Conservation (phyloP, 768 basidiomycete genomes). For the Collybiopsis confluens region DNA sequence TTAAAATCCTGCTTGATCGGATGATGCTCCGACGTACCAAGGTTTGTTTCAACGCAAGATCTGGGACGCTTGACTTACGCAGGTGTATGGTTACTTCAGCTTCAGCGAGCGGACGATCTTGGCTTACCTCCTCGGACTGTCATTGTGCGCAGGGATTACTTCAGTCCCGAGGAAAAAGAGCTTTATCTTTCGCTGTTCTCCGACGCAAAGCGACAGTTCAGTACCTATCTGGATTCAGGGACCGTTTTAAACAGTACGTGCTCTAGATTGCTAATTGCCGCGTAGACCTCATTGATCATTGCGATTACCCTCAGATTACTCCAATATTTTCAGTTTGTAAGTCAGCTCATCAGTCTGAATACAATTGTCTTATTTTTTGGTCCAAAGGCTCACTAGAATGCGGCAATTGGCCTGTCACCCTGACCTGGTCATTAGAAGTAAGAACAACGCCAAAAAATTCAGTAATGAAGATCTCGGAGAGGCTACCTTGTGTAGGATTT, state of each 20-base stretch:
- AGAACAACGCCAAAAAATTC: conserved; percentile 67
- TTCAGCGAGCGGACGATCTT: conserved; percentile 94
- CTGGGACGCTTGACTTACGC: background rate
- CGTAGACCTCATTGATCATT: background rate
- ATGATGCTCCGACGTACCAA: conserved; percentile 96
- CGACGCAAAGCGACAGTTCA: conserved; percentile 89
- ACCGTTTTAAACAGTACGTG: conserved; percentile 87
- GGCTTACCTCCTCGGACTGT: conserved; percentile 92
- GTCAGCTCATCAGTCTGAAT: conserved; percentile 17
- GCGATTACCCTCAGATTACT: conserved; percentile 62
- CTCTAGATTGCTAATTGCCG: background rate
- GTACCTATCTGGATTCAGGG: conserved; percentile 84
- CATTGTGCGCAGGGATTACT: conserved; percentile 83
- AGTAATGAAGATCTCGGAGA: conserved; percentile 56
- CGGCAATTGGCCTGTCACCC: conserved; percentile 94
- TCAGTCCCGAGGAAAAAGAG: conserved; percentile 97
- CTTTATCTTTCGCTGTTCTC: conserved; percentile 88
- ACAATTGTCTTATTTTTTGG: conserved; percentile 7
- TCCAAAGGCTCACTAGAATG: conserved; percentile 84
- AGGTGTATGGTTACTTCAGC: conserved; percentile 32
- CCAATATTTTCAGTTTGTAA: conserved; percentile 81
- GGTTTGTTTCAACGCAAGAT: conserved; percentile 29
- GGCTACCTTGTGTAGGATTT: conserved; percentile 88
- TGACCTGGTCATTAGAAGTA: conserved; percentile 87
- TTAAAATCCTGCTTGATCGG: conserved; percentile 81